Percentiles rank a stretch among this genome's conserved stretches.
Evolutionary conservation across 106 monocot species (phyloP).

Genomic region (Triglochin maritima): DNA sequence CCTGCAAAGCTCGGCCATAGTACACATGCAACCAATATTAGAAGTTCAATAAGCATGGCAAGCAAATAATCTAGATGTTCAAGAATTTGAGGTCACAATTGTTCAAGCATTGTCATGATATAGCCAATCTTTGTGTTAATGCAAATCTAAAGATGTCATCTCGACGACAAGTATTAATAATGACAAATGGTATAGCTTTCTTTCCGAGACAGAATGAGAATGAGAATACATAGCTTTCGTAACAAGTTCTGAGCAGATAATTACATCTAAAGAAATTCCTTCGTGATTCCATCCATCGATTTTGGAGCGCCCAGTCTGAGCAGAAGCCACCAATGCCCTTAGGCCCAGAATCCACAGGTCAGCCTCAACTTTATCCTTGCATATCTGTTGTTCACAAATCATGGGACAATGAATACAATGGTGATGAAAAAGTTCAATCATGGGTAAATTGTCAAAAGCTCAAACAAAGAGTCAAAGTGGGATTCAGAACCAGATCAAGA

Average conservation of each 20-base stretch:
- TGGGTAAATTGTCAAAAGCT: too few relatives aligned
- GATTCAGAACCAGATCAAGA: constrained; percentile 62
- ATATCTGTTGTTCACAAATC: constrained; percentile 33
- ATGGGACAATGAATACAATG: too few relatives aligned
- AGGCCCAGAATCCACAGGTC: constrained; percentile 76
- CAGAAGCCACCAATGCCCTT: constrained; percentile 30
- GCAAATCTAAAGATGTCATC: too few relatives aligned
- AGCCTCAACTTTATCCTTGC: constrained; percentile 91
- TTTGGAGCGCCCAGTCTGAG: constrained; percentile 50
- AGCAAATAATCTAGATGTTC: too few relatives aligned
- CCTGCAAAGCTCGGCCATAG: constrained; percentile 23
- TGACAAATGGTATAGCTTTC: neutral
- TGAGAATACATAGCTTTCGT: neutral
- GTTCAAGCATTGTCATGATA: too few relatives aligned
- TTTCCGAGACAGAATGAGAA: neutral
- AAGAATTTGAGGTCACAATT: too few relatives aligned
- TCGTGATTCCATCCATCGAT: constrained; percentile 68
- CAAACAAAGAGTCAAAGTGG: constrained; percentile 1
- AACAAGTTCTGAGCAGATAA: neutral
- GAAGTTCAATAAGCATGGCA: neutral
- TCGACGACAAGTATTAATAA: neutral
- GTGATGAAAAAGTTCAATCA: too few relatives aligned
- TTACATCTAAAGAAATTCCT: constrained; percentile 47
- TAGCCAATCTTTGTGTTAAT: neutral
- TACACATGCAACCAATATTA: neutral